Conservation (phyloP, 768 basidiomycete genomes). For the Suillus alpinus region DNA sequence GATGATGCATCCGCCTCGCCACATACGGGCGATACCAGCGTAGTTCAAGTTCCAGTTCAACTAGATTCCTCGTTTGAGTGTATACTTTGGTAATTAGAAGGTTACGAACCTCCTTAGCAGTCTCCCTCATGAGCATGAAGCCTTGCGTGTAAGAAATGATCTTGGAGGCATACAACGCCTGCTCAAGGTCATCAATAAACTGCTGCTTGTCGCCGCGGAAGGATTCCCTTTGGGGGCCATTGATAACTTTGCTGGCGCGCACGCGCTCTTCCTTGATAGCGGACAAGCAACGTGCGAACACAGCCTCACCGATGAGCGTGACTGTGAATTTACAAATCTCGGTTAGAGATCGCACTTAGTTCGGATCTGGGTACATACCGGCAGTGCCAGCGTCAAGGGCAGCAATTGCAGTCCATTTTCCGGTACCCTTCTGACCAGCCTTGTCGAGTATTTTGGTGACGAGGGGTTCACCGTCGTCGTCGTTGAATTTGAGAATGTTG, state of each 20-base stretch:
- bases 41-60: slow-evolving; percentile 92
- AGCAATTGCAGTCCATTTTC: slow-evolving; percentile 98
- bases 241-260: slow-evolving; percentile 87
- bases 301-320: slow-evolving; percentile 98
- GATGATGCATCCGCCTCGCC: slow-evolving; percentile 99
- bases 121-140: slow-evolving; percentile 99
- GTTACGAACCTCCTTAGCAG: slow-evolving; percentile 78
- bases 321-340: slow-evolving; percentile 45
- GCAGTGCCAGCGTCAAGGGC: slow-evolving; percentile 91
- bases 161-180: slow-evolving; percentile 98
- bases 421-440: slow-evolving; percentile 98
- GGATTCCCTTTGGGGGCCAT: slow-evolving; percentile 86
- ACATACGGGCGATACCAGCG: slow-evolving; percentile 97
- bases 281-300: slow-evolving; percentile 97
- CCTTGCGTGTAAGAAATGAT: slow-evolving; percentile 99
- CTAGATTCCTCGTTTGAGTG: slow-evolving; percentile 31
- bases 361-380: slow-evolving; percentile 44
- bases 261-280: slow-evolving; percentile 94
- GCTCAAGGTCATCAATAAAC: slow-evolving; percentile 99
- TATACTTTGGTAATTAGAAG: neutral
- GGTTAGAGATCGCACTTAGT: slow-evolving; percentile 8
- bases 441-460: slow-evolving; percentile 93
- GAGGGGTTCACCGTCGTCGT: slow-evolving; percentile 89
- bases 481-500: slow-evolving; percentile 96
- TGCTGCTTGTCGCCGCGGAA: slow-evolving; percentile 98